phyloP scores from a whole-genome alignment of 805 yeast genomes.

The Clavispora fructus region DNA sequence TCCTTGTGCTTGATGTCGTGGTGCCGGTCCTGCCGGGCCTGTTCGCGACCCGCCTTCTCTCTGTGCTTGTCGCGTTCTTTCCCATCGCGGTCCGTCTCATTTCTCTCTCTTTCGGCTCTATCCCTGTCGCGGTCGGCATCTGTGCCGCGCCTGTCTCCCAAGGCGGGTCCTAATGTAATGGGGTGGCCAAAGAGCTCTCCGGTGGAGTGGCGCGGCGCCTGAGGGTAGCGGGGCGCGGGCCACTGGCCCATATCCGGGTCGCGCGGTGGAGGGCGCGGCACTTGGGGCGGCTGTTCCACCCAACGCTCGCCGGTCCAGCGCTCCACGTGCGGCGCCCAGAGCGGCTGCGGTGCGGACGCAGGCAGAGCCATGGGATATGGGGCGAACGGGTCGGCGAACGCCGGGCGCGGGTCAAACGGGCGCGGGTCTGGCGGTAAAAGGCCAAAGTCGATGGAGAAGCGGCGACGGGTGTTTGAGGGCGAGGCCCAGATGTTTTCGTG shows the following conservation, averaged over 20 bases:
- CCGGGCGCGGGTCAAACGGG: neutral
- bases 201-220: neutral
- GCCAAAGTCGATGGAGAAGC: slow-evolving; percentile 6
- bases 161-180: neutral
- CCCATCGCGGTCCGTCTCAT: no score
- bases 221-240: neutral
- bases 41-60: no score
- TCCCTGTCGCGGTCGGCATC: neutral
- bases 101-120: neutral
- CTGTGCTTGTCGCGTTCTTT: no score
- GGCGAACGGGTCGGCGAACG: neutral
- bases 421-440: neutral
- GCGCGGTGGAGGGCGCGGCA: neutral
- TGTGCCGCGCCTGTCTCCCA: neutral
- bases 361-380: neutral
- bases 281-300: neutral
- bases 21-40: no score
- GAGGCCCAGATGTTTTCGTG: slow-evolving; percentile 9
- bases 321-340: slow-evolving; percentile 3
- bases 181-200: neutral
- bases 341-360: neutral
- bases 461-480: slow-evolving; percentile 1
- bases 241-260: neutral
- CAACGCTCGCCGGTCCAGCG: neutral
- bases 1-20: no score